Percentiles rank a stretch among this genome's conserved stretches.
Evolutionary conservation across 2,329 filamentous ascomycete species (phyloP).

Genomic region (Claviceps sp.): DNA sequence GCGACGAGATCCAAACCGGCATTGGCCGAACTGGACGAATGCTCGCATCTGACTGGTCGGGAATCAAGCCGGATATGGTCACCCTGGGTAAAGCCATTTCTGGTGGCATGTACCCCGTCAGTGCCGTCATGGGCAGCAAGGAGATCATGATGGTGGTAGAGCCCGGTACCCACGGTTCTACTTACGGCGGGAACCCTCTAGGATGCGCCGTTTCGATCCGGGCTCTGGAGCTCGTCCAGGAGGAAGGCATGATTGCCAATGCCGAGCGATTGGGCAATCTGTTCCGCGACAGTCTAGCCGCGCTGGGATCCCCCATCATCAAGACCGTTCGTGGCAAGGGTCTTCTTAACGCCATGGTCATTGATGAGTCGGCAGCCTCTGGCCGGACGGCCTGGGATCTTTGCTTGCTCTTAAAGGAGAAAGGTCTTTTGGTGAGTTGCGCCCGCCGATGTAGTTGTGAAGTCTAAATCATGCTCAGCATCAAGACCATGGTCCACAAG

Average conservation of each 20-base stretch:
- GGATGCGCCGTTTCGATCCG: constrained; percentile 93
- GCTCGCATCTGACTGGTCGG: constrained; percentile 87
- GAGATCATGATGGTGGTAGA: constrained; percentile 94
- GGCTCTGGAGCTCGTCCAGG: constrained; percentile 83
- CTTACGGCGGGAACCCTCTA: constrained; percentile 95
- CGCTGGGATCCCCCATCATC: constrained; percentile 70
- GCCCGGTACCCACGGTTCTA: constrained; percentile 92
- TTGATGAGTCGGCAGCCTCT: constrained; percentile 75
- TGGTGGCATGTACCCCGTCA: constrained; percentile 98
- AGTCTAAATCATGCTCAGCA: no score
- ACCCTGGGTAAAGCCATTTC: constrained; percentile 95
- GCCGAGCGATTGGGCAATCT: constrained; percentile 69
- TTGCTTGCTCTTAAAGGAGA: constrained; percentile 88
- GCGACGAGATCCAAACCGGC: constrained; percentile 96
- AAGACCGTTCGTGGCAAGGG: constrained; percentile 80
- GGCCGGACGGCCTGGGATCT: constrained; percentile 92
- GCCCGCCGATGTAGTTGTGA: neutral
- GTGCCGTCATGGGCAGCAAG: constrained; percentile 73
- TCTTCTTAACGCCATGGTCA: constrained; percentile 87
- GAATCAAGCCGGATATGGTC: constrained; percentile 89
- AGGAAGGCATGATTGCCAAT: constrained; percentile 75
- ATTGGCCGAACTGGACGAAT: constrained; percentile 91
- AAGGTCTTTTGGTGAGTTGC: constrained; percentile 69
- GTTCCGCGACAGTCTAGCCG: constrained; percentile 66
- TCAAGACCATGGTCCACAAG: neutral